Evolutionary conservation across 306 rosid species (phyloP), one percentile per base, ranked within the genome.

Genomic region (Citrullus mucosospermus): DNA sequence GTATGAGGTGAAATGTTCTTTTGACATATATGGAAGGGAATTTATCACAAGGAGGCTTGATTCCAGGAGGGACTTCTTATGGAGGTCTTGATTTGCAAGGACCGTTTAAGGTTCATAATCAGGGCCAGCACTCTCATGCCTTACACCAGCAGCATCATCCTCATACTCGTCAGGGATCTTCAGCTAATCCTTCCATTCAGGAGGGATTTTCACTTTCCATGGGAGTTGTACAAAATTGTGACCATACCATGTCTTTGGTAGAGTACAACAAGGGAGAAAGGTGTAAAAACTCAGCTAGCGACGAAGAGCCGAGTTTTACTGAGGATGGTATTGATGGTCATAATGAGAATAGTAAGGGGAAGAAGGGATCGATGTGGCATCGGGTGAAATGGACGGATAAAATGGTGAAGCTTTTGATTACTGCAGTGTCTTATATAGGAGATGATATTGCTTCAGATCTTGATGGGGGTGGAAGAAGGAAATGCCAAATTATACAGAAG

Each of bases 321-420:
- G 97, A 93, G 76, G 96, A 90, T 9, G 89, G 91, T 43, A 74
- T 59, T 69, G 97, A 89, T 75, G 91, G 89, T 76, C 88, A 85
- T 20, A 82, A 77, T 55, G 94, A 93, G 81, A 84, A 36, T 0
- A 68, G 62, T 60, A 81, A 82, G 84, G 93, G 91, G 87, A 90
- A 87, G 85, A 93, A 86, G 84, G 91, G 89, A 34, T 85, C 80
- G 0, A 84, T 88, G 6, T 93, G 98, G 98, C 94, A 92, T 78
- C 93, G 96, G 16, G 93, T 93, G 75, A 91, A 92, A 83, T 93
- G 98, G 98, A 88, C 96, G 6, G 94, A 91, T 86, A 88, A 87
- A 88, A 93, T 92, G 97, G 98, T 93, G 85, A 92, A 60, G 90
- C 97, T 93, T 85, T 61, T 92, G 83, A 92, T 93, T 58, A 93